phyloP scores from a whole-genome alignment of 306 rosid species.

The Rosa persica region DNA sequence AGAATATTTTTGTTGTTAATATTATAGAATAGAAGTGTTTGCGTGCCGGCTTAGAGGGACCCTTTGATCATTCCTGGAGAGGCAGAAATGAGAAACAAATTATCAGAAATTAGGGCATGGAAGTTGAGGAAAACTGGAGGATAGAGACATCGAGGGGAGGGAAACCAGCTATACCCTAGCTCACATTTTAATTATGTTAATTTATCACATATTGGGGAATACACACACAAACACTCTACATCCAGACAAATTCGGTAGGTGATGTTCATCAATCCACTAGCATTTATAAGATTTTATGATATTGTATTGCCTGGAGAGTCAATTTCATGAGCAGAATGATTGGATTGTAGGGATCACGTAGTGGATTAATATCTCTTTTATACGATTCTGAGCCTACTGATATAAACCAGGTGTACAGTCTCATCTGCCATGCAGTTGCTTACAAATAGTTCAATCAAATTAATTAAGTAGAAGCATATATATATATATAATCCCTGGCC shows the following conservation, averaged over 20 bases:
- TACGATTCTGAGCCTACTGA: neutral
- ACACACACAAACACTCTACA: neutral
- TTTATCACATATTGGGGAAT: neutral
- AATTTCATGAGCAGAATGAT: constrained; percentile 13
- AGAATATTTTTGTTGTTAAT: neutral
- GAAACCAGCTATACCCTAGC: constrained; percentile 15
- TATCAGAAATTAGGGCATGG: neutral
- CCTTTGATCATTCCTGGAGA: neutral
- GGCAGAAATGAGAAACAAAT: neutral
- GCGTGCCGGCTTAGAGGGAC: neutral
- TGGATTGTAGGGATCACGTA: constrained; percentile 21
- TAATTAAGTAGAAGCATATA: neutral
- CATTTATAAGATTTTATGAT: neutral
- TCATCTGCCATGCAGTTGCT: neutral
- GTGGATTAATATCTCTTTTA: constrained; percentile 11
- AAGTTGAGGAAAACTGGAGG: constrained; percentile 29
- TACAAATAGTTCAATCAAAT: neutral
- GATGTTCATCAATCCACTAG: constrained; percentile 17
- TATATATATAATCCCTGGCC: neutral
- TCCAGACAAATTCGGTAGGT: constrained; percentile 15
- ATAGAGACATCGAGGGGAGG: constrained; percentile 16
- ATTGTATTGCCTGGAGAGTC: neutral
- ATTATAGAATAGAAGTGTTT: no score
- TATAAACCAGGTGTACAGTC: neutral
- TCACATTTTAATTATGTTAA: constrained; percentile 16